Evolutionary conservation across 148 eudicot genomes (phyloP).

Genomic region (Vaccinium darrowii): DNA sequence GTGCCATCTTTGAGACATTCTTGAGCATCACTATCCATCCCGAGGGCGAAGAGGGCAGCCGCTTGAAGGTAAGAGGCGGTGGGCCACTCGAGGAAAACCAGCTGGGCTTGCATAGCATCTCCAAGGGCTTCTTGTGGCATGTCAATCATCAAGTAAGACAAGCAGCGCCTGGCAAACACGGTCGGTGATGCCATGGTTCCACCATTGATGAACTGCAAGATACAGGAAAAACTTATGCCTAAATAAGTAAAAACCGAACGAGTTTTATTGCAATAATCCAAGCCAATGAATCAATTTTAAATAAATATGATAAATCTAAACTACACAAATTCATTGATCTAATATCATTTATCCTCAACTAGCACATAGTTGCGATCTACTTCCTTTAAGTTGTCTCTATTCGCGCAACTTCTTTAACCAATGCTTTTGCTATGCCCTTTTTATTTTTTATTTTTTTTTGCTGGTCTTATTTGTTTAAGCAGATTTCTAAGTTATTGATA

Average conservation of each 20-base stretch:
- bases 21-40: slow-evolving; percentile 61
- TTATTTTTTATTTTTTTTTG: background rate
- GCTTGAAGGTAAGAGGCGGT: slow-evolving; percentile 61
- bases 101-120: slow-evolving; percentile 69
- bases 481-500: background rate
- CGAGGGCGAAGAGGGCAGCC: slow-evolving; percentile 55
- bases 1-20: slow-evolving; percentile 59
- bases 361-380: background rate
- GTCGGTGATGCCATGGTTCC: slow-evolving; percentile 70
- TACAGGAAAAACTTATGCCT: background rate
- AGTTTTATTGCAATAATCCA: background rate
- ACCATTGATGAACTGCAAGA: slow-evolving; percentile 49
- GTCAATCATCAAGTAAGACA: slow-evolving; percentile 52
- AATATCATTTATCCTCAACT: background rate
- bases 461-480: background rate
- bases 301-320: background rate
- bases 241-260: background rate
- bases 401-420: background rate
- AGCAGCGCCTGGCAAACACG: slow-evolving; percentile 55
- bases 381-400: background rate
- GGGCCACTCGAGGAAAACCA: slow-evolving; percentile 54
- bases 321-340: background rate
- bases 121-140: slow-evolving; percentile 64
- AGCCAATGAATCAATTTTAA: background rate
- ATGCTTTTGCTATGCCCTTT: background rate